Percentiles rank a stretch among this genome's conserved stretches.
phyloP scores from a whole-genome alignment of 805 yeast species.

The Candida silvatica region DNA sequence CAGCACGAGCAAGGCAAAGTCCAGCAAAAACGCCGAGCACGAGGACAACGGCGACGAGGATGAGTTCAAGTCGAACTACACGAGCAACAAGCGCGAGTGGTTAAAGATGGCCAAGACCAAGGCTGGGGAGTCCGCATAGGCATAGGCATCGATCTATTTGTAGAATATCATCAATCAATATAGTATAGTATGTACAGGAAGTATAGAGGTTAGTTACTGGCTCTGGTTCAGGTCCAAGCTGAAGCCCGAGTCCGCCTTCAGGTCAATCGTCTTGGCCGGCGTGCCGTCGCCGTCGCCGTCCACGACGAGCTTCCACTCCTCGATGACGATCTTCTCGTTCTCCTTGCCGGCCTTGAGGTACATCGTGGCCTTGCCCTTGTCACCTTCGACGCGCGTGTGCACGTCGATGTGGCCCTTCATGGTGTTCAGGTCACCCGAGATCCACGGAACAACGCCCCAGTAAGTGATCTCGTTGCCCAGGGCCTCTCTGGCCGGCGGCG shows the following conservation, averaged over 20 bases:
- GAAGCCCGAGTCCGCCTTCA: too few species aligned
- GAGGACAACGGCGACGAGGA: not conserved
- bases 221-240: too few species aligned
- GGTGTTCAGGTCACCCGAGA: slow-evolving; percentile 75
- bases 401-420: slow-evolving; percentile 77
- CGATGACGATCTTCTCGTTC: slow-evolving; percentile 50
- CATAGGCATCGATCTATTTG: not conserved
- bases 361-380: slow-evolving; percentile 40
- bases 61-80: slow-evolving; percentile 34
- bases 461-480: slow-evolving; percentile 75
- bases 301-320: slow-evolving; percentile 53
- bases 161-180: not conserved
- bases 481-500: slow-evolving; percentile 47
- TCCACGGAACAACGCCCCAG: slow-evolving; percentile 79
- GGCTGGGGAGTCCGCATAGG: not conserved
- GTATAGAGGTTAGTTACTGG: too few species aligned
- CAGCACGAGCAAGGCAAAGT: too few species aligned
- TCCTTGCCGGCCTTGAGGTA: slow-evolving; percentile 57
- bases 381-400: slow-evolving; percentile 62
- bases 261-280: too few species aligned
- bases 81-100: slow-evolving; percentile 32
- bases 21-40: too few species aligned
- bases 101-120: slow-evolving; percentile 25
- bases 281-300: slow-evolving; percentile 35
- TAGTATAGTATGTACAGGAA: too few species aligned